phyloP scores from a whole-genome alignment of 2,329 filamentous ascomycete species.

The Colletotrichum nymphaeae region DNA sequence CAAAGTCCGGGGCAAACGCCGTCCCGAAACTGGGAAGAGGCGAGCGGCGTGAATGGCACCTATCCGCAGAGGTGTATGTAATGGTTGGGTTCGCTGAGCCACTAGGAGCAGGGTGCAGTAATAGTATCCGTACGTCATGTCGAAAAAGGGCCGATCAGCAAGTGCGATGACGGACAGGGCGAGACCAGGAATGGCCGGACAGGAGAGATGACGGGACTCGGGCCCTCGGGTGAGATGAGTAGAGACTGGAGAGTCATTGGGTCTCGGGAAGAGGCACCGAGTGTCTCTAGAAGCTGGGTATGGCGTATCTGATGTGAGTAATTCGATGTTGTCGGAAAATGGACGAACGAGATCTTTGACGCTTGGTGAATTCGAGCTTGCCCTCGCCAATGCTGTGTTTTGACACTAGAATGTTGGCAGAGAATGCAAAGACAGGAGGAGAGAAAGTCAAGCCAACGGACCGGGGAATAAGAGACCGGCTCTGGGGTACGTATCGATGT shows the following conservation, averaged over 20 bases:
- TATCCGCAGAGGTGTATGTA: too few species aligned
- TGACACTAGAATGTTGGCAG: background rate
- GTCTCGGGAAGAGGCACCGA: background rate
- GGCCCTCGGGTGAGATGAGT: background rate
- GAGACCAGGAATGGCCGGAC: background rate
- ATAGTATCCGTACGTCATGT: constrained; percentile 18
- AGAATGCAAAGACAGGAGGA: background rate
- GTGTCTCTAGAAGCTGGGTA: background rate
- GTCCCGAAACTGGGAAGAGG: constrained; percentile 3
- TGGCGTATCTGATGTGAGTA: background rate
- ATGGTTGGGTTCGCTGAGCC: background rate
- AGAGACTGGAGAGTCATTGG: background rate
- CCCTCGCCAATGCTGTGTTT: too few species aligned
- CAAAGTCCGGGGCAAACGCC: constrained; percentile 2
- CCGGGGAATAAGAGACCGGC: background rate
- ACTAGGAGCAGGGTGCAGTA: constrained; percentile 1
- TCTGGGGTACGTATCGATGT: background rate
- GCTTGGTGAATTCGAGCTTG: background rate
- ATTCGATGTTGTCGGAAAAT: background rate
- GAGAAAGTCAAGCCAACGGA: background rate
- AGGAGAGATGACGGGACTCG: background rate
- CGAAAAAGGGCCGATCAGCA: constrained; percentile 27
- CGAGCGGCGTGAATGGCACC: background rate
- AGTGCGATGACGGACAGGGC: constrained; percentile 16
- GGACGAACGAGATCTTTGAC: background rate